A percentile compares a stretch with the other conserved stretches of the same genome.
These are phyloP conservation scores for Nicotiana benthamiana DNA, from an alignment of 257 asterid species.

Conservation along the genomic window DNA sequence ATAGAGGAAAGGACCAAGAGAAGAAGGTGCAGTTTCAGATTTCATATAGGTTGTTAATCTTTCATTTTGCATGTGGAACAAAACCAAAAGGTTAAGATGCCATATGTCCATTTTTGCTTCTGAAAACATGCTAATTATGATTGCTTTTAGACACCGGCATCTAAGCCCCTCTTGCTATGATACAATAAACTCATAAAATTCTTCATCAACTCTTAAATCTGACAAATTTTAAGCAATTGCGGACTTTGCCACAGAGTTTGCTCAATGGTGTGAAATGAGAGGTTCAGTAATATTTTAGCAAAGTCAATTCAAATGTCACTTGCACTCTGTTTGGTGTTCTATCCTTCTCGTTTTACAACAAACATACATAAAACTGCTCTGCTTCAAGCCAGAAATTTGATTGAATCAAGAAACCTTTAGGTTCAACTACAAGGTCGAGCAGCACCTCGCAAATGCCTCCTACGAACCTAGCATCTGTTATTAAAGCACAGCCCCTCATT, in stretches of 20 bases:
- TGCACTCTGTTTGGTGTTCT: not conserved
- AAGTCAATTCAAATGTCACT: not conserved
- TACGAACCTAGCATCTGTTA: not conserved
- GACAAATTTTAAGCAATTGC: not conserved
- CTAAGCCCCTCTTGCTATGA: not conserved
- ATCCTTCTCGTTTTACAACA: not conserved
- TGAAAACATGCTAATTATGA: not conserved
- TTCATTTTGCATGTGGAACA: not conserved
- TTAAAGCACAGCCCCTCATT: not conserved
- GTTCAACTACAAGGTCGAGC: not conserved
- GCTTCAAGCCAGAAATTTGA: not conserved
- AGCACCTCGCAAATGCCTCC: not conserved
- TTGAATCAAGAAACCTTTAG: not conserved
- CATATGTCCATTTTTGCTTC: not conserved
- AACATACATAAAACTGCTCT: not conserved
- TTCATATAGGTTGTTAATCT: not conserved
- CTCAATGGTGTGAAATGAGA: not conserved
- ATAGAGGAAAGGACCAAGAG: not conserved
- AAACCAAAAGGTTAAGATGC: not conserved
- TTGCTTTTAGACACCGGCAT: not conserved
- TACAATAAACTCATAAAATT: not conserved
- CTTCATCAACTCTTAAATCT: not conserved
- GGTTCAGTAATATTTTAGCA: not conserved
- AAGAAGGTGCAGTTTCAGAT: not conserved
- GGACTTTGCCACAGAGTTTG: not conserved